These are phyloP conservation scores for Poa annua DNA, from an alignment of 176 grass and related monocot genomes.

Conservation along the genomic window DNA sequence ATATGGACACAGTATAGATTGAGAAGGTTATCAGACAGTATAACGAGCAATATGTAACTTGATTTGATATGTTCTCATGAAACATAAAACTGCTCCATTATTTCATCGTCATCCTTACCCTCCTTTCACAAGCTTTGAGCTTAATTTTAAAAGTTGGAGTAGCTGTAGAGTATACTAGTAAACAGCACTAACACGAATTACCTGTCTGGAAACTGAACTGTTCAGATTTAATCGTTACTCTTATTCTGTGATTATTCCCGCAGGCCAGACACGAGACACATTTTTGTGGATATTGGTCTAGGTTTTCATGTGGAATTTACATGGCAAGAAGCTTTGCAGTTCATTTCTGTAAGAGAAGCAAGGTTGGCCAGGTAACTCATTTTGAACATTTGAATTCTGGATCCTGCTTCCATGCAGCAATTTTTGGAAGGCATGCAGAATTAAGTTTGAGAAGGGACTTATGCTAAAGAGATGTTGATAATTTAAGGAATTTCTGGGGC, in stretches of 20 bases:
- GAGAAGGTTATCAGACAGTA: conserved; percentile 1
- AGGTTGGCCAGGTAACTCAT: conserved; percentile 65
- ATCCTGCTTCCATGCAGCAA: background rate
- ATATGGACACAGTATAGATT: background rate
- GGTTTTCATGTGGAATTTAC: conserved; percentile 97
- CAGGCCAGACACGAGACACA: conserved; percentile 78
- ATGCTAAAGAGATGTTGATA: background rate
- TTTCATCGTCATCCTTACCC: background rate
- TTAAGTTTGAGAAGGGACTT: background rate
- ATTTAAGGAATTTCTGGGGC: background rate
- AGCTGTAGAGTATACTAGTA: background rate
- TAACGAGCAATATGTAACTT: background rate
- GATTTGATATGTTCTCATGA: conserved; percentile 13
- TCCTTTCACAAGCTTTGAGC: conserved; percentile 11
- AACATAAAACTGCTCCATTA: conserved; percentile 14
- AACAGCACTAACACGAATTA: background rate
- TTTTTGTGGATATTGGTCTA: conserved; percentile 91
- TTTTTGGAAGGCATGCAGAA: background rate
- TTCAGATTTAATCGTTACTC: background rate
- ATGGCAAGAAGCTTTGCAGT: conserved; percentile 85
- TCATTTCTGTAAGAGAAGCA: conserved; percentile 88
- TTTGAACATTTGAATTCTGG: background rate
- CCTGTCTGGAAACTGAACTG: background rate
- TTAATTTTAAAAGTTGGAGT: conserved; percentile 13
- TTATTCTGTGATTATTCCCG: conserved; percentile 1